Evolutionary conservation across 345 rosid species (phyloP).

Genomic region (Rhizophora apiculata): DNA sequence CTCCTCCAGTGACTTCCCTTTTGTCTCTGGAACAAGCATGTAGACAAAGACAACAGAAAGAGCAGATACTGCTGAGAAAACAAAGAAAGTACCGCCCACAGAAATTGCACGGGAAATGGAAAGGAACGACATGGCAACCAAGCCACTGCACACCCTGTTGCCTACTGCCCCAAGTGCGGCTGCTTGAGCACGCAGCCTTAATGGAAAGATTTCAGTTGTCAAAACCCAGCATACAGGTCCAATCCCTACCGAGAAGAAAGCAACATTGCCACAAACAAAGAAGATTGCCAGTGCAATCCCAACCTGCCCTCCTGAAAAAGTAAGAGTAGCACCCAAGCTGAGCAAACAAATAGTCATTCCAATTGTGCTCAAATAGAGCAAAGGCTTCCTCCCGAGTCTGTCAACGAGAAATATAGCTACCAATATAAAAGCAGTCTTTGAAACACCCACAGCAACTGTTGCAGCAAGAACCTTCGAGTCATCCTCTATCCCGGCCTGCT

Average conservation of each 20-base stretch:
- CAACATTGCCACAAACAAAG: conserved; percentile 72
- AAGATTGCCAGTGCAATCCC: conserved; percentile 46
- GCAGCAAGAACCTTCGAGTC: conserved; percentile 63
- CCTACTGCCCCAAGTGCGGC: conserved; percentile 74
- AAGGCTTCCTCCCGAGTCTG: conserved; percentile 66
- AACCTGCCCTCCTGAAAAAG: conserved; percentile 47
- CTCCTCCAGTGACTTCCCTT: conserved; percentile 78
- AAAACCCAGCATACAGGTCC: conserved; percentile 84
- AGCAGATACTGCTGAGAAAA: conserved; percentile 54
- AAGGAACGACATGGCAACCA: conserved; percentile 80
- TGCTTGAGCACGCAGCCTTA: conserved; percentile 76
- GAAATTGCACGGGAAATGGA: conserved; percentile 57
- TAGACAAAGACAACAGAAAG: conserved; percentile 63
- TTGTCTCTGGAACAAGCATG: conserved; percentile 64
- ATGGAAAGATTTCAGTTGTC: conserved; percentile 77
- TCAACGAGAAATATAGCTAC: conserved; percentile 67
- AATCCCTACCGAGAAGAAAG: conserved; percentile 76
- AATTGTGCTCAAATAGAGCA: conserved; percentile 74
- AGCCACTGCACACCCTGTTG: conserved; percentile 70
- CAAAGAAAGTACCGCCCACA: conserved; percentile 59
- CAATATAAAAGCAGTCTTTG: conserved; percentile 61
- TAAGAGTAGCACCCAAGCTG: conserved; percentile 51
- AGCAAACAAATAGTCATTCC: conserved; percentile 77
- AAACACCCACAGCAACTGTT: conserved; percentile 70
- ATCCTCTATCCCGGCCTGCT: conserved; percentile 56